Percentiles rank a stretch among this genome's conserved stretches.
These are phyloP conservation scores for Schwanniomyces vanrijiae DNA, from an alignment of 805 yeast species.

Conservation along the genomic window DNA sequence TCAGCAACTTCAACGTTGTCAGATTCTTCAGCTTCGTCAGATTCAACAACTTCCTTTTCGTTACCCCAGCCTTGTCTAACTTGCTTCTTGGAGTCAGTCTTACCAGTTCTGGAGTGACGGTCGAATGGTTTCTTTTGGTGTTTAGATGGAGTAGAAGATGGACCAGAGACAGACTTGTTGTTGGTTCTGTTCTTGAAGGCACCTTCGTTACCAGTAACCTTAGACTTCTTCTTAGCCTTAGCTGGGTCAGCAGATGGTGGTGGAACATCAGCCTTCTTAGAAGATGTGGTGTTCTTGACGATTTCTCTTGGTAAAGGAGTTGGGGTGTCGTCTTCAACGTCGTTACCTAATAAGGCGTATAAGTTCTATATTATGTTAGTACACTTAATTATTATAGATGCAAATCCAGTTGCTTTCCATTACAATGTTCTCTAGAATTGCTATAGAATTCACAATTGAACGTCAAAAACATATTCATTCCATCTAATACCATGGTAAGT, in stretches of 20 bases:
- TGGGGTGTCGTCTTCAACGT: constrained; percentile 75
- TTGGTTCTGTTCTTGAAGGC: constrained; percentile 72
- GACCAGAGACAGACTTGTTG: constrained; percentile 68
- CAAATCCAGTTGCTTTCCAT: not conserved
- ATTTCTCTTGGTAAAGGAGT: constrained; percentile 62
- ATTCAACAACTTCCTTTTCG: constrained; percentile 62
- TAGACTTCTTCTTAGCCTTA: constrained; percentile 71
- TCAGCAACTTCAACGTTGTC: constrained; percentile 36
- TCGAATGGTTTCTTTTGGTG: constrained; percentile 64
- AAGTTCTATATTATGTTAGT: constrained; percentile 52
- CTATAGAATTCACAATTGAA: not conserved
- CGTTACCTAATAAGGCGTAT: constrained; percentile 83
- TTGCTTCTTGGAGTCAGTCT: constrained; percentile 82
- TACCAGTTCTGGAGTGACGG: constrained; percentile 85
- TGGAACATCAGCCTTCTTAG: constrained; percentile 82
- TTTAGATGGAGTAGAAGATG: constrained; percentile 52
- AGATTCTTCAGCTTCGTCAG: constrained; percentile 45
- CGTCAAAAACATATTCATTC: no score
- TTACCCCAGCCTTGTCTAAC: constrained; percentile 87
- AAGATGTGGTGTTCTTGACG: constrained; percentile 78
- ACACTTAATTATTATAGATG: not conserved
- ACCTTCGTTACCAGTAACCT: constrained; percentile 84
- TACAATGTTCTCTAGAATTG: not conserved
- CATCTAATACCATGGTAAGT: no score
- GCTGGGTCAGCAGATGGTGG: constrained; percentile 82